Evolutionary conservation across 352 stramenopile species (phyloP).

Genomic region (Plasmopara viticola): DNA sequence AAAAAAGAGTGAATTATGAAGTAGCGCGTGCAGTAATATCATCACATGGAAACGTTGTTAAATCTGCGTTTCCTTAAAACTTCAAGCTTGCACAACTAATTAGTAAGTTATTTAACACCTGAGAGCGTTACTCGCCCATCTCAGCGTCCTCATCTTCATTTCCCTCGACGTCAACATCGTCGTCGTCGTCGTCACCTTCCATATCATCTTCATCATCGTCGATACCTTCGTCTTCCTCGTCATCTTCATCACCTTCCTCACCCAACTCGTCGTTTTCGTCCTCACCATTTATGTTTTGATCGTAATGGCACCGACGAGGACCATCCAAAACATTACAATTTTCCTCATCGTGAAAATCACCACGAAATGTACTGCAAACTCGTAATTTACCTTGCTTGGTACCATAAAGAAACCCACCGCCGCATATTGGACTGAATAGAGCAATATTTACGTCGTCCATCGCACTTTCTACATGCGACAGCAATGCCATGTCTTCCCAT

Average conservation of each 20-base stretch:
- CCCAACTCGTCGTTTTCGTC: conserved; percentile 43
- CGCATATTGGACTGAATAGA: conserved; percentile 95
- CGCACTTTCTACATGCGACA: conserved; percentile 77
- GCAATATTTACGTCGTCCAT: conserved; percentile 99
- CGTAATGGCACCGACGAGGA: conserved; percentile 49
- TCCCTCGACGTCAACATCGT: conserved; percentile 19
- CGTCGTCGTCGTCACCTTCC: conserved; percentile 28
- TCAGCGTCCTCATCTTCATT: conserved; percentile 33
- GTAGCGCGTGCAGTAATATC: conserved; percentile 7
- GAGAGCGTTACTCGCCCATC: conserved; percentile 31
- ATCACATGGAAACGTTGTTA: conserved; percentile 21
- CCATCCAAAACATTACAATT: conserved; percentile 83
- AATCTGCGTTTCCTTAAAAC: conserved; percentile 13
- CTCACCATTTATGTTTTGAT: conserved; percentile 47
- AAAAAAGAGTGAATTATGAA: neutral
- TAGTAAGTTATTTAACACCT: conserved; percentile 28
- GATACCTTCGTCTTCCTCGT: conserved; percentile 30
- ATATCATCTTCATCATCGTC: conserved; percentile 33
- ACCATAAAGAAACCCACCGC: conserved; percentile 96
- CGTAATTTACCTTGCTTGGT: conserved; percentile 95
- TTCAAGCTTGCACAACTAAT: conserved; percentile 22
- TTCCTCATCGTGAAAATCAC: conserved; percentile 60
- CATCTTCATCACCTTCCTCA: conserved; percentile 40
- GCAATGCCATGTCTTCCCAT: conserved; percentile 85
- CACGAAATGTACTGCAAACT: conserved; percentile 78